These are phyloP conservation scores for Letharia columbiana DNA, from an alignment of 495 filamentous ascomycete genomes.

Conservation along the genomic window DNA sequence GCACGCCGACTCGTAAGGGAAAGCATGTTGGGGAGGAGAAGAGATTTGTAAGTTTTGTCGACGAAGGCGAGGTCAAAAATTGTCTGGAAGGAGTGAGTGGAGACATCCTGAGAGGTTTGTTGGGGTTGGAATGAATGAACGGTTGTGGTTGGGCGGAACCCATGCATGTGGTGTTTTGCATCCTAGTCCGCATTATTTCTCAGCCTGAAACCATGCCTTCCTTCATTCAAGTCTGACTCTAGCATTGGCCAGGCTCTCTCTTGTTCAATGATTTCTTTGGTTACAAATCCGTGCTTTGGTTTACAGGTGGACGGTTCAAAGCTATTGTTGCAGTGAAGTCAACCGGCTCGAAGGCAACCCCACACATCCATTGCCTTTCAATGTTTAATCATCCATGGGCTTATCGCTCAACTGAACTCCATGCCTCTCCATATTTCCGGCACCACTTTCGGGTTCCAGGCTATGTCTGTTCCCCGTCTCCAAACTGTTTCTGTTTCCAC, in stretches of 20 bases:
- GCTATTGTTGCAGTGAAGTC: conserved; percentile 11
- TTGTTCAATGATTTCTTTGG: neutral
- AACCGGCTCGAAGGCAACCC: neutral
- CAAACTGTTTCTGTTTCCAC: conserved; percentile 38
- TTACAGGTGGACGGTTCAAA: neutral
- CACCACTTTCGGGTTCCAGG: conserved; percentile 20
- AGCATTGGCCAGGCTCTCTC: neutral
- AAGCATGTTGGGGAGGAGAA: conserved; percentile 51
- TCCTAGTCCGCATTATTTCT: neutral
- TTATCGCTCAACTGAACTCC: conserved; percentile 75
- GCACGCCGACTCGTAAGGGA: conserved; percentile 35
- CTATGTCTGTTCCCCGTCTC: conserved; percentile 33
- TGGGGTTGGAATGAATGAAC: conserved; percentile 31
- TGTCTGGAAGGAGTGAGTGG: conserved; percentile 62
- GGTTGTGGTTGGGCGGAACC: neutral
- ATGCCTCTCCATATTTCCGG: conserved; percentile 22
- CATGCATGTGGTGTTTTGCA: neutral
- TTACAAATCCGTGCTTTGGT: conserved; percentile 1
- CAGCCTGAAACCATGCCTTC: neutral
- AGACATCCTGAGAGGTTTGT: conserved; percentile 39
- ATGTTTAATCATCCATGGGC: conserved; percentile 67
- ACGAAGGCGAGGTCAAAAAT: conserved; percentile 63
- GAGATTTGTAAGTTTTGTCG: conserved; percentile 65
- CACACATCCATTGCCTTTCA: neutral
- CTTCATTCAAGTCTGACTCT: neutral